Evolutionary conservation across 2,329 filamentous ascomycete genomes (phyloP), one percentile per base, ranked within the genome.

Genomic region (Botrytis galanthina): DNA sequence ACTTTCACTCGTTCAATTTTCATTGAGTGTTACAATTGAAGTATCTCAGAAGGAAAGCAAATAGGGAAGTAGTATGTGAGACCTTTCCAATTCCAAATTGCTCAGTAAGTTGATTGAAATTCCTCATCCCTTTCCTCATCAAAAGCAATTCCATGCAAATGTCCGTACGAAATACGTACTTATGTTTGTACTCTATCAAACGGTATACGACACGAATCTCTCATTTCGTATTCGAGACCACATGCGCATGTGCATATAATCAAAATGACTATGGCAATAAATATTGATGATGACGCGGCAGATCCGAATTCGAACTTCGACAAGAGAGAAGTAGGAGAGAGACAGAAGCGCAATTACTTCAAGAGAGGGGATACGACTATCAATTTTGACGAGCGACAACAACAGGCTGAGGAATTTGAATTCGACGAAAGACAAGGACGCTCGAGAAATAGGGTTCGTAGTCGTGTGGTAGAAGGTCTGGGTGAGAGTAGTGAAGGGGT

Each of bases 281-380:
- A 70, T 73, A 70, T 67, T 75, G 57, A 75, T 70, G 62, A 73
- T 62, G 71, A 73, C 42, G 66, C 71, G 48, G 73, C 73, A 74
- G 71, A 68, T 70, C 66, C 68, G 68, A 20, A 29, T 68, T 68
- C 39, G 48, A n/a, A 48, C 67, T 72, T 68, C 64, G 48, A 57
- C n/a, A 66, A 71, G 39, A 71, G 57, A 46, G 54, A 71, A 26
- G 42, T 64, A 39, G 68, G 44, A 46, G 68, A 63, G 18, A 64
- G 22, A 48, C 61, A 35, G 48, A 54, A 54, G n/a, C 46, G 37
- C 70, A 69, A 42, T 29, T 42, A 59, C 22, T 44, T 67, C 20
- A 67, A 72, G 18, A 72, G 70, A 72, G 70, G 61, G 18, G 70
- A 67, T 26, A 64, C 44, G n/a, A 26, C 29, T 35, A 44, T 32